Evolutionary conservation across 2,329 filamentous ascomycete species (phyloP).

Genomic region (Colletotrichum karsti): DNA sequence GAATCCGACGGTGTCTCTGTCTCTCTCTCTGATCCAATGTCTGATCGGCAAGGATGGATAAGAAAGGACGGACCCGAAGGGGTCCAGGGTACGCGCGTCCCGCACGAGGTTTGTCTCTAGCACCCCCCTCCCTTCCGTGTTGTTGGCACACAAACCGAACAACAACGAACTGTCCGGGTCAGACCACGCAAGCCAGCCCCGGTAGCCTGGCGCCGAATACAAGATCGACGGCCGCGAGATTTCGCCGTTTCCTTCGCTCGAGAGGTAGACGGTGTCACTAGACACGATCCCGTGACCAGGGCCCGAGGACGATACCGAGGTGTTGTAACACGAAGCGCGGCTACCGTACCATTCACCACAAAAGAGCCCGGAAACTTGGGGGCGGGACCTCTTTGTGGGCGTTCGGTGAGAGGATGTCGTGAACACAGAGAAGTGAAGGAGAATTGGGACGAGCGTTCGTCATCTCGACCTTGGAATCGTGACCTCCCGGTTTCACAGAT

Average conservation of each 20-base stretch:
- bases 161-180: slow-evolving; percentile 13
- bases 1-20: background rate
- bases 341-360: background rate
- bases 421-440: background rate
- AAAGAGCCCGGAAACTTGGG: slow-evolving; percentile 10
- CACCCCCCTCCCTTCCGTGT: background rate
- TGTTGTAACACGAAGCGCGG: background rate
- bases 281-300: background rate
- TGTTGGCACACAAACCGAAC: background rate
- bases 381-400: slow-evolving; percentile 6
- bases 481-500: slow-evolving; percentile 11
- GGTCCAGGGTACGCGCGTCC: slow-evolving; percentile 28
- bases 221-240: background rate
- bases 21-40: slow-evolving; percentile 1
- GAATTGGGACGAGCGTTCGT: slow-evolving; percentile 4
- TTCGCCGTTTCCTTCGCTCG: background rate
- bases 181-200: slow-evolving; percentile 22
- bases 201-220: background rate
- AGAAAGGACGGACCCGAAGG: slow-evolving; percentile 1
- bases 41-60: slow-evolving; percentile 31
- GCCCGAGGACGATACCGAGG: background rate
- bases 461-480: slow-evolving; percentile 8
- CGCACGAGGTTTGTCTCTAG: slow-evolving; percentile 1
- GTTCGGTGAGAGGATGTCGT: background rate
- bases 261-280: background rate